Conservation (phyloP, 345 rosid genomes). For the Eucalyptus sideroxylon region DNA sequence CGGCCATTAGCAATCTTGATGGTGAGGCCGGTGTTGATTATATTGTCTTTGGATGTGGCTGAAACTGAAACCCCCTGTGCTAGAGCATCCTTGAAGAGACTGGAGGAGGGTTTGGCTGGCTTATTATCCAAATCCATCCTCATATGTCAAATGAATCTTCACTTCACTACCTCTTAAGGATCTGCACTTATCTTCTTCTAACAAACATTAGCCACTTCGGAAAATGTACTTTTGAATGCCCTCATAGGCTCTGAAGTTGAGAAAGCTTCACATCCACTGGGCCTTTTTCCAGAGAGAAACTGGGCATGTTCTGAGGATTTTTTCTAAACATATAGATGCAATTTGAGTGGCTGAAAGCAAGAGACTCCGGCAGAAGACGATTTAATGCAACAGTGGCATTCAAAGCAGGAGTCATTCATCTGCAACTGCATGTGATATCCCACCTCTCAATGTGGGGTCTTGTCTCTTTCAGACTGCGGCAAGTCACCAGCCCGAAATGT, state of each 20-base stretch:
- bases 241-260: not conserved
- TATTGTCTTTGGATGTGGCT: not conserved
- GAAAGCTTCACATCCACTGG: not conserved
- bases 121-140: not conserved
- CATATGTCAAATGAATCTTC: not conserved
- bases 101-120: not conserved
- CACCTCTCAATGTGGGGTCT: conserved; percentile 40
- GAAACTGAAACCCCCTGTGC: not conserved
- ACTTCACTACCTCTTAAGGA: not conserved
- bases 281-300: not conserved
- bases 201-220: not conserved
- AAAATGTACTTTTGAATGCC: not conserved
- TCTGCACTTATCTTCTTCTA: not conserved
- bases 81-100: not conserved
- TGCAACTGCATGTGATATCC: conserved; percentile 55
- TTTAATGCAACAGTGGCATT: conserved; percentile 64
- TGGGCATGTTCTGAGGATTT: not conserved
- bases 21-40: conserved; percentile 31
- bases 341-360: not conserved
- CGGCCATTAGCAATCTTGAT: conserved; percentile 41
- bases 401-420: not conserved
- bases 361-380: conserved; percentile 22
- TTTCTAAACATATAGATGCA: not conserved
- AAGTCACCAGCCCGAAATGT: not conserved
- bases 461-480: not conserved